Base-by-base conservation (phyloP, 768 basidiomycete species). In the Calocera viscosa region DNA sequence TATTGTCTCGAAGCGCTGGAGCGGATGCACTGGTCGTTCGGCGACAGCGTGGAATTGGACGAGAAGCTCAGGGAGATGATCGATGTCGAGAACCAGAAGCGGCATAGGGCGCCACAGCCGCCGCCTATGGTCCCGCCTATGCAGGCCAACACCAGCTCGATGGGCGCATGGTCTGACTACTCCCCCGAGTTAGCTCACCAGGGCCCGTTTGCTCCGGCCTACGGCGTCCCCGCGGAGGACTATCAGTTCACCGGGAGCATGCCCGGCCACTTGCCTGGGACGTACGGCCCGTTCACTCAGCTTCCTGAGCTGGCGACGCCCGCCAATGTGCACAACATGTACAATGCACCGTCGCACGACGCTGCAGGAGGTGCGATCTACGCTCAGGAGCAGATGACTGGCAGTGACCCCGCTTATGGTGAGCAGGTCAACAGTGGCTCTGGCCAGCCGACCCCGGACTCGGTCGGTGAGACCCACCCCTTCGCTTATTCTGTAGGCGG, bases 1-100 rank as follows among this genome's bases (percentile, higher is more conserved):
- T 68, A 78, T 28, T 94, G 90, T 72, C 77, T 94, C 2, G 79
- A 82, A 3, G 91, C 91, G 10, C 80, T 95, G n/a, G 75, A 82
- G 2, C 85, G 89, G 72, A 89, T 94, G 83, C 83, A 85, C 12
- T 96, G 93, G 93, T 74, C 72, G 2, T 77, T 75, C 74, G 87
- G 87, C 5, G 86, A 85, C 73, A 86, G 83, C 67, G 85, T 87
- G 68, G 90, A 91, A 72, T 67, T 76, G 33, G 73, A 73, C 1
- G 69, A 71, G 28, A 72, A 73, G 72, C 34, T 66, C 28, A 49
- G 65, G 43, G 19, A 60, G 26, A 60, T 60, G 53, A 32, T 60
- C 30, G 30, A 32, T 19, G 30, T 28, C 43, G 43, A 47, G 7
- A 17, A 47, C 43, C 8, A 47, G 43, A 19, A 7, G 24, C 16